Evolutionary conservation across 306 rosid species (phyloP).

Genomic region (Lathyrus sativus): DNA sequence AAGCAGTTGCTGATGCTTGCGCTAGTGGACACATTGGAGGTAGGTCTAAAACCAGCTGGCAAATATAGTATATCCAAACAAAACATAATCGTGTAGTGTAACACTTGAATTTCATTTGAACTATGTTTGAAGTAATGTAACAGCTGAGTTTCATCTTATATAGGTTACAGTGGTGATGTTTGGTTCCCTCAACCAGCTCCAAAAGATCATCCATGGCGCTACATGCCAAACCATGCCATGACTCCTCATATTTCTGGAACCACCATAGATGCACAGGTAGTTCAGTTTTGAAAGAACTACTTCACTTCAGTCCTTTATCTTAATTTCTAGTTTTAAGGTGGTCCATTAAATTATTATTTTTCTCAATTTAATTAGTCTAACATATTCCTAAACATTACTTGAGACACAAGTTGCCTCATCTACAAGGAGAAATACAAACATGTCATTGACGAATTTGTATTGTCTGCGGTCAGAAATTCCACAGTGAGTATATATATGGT

Average conservation of each 20-base stretch:
- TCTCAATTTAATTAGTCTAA: neutral
- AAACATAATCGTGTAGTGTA: slow-evolving; percentile 7
- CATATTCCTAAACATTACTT: neutral
- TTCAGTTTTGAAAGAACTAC: neutral
- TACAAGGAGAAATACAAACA: slow-evolving; percentile 6
- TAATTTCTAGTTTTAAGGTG: neutral
- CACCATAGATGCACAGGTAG: slow-evolving; percentile 96
- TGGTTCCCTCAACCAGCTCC: slow-evolving; percentile 98
- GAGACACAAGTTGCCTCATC: neutral
- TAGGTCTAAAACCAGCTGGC: slow-evolving; percentile 39
- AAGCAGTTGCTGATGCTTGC: slow-evolving; percentile 87
- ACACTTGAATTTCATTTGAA: slow-evolving; percentile 12
- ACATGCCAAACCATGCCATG: slow-evolving; percentile 99
- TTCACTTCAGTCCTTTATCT: neutral
- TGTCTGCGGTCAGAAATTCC: no score
- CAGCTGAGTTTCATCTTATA: slow-evolving; percentile 24
- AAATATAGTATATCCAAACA: neutral
- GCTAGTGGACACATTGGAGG: slow-evolving; percentile 89
- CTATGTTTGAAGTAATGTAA: neutral
- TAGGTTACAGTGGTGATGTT: slow-evolving; percentile 96
- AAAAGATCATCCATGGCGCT: slow-evolving; percentile 99
- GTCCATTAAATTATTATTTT: neutral
- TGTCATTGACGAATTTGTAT: neutral
- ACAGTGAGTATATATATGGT: no score
- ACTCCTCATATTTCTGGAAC: slow-evolving; percentile 97